Percentiles rank a stretch among this genome's conserved stretches.
Evolutionary conservation across 768 basidiomycete species (phyloP).

Genomic region (Suillus paluster): DNA sequence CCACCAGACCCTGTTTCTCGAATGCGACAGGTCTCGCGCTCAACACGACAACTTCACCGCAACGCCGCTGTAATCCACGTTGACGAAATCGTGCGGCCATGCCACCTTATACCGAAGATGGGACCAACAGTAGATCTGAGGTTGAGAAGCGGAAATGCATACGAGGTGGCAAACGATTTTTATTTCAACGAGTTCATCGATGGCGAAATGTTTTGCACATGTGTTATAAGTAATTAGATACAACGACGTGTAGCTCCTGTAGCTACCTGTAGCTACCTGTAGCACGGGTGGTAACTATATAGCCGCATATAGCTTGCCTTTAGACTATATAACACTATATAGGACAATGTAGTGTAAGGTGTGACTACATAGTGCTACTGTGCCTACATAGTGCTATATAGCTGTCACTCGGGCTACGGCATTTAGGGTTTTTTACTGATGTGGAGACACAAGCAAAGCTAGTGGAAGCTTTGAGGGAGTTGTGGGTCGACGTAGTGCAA

Average conservation of each 20-base stretch:
- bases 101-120: constrained; percentile 12
- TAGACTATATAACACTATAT: neutral
- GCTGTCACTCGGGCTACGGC: neutral
- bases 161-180: constrained; percentile 1
- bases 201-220: neutral
- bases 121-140: constrained; percentile 21
- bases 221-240: constrained; percentile 1
- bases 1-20: neutral
- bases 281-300: neutral
- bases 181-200: constrained; percentile 13
- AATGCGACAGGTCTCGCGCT: constrained; percentile 3
- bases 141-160: constrained; percentile 1
- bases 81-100: neutral
- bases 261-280: neutral
- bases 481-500: neutral
- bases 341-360: neutral
- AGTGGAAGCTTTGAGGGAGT: neutral
- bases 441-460: neutral
- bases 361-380: neutral
- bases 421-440: neutral
- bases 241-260: neutral
- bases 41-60: neutral
- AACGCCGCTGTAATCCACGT: constrained; percentile 3
- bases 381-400: neutral
- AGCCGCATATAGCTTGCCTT: neutral